Conservation (phyloP, 2,329 filamentous ascomycete species). For the Bipolaris cookei region DNA sequence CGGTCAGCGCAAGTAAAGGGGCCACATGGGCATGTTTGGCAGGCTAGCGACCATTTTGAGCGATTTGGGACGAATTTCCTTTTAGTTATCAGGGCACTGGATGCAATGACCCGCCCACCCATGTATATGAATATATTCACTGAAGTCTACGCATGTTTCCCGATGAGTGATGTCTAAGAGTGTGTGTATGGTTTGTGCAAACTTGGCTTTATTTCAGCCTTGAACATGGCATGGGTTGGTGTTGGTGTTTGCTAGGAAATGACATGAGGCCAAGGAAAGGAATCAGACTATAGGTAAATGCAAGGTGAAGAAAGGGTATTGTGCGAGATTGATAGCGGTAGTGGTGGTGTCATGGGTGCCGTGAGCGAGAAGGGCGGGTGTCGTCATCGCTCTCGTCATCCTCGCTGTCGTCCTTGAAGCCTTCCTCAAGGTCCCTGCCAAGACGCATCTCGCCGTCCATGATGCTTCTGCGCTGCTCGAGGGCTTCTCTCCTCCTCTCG, state of each 20-base stretch:
- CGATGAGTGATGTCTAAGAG: not conserved
- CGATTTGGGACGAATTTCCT: slow-evolving; percentile 29
- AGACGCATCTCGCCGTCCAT: slow-evolving; percentile 65
- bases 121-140: slow-evolving; percentile 33
- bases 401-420: slow-evolving; percentile 75
- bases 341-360: slow-evolving; percentile 11
- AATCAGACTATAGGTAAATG: slow-evolving; percentile 1
- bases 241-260: not conserved
- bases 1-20: slow-evolving; percentile 70
- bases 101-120: slow-evolving; percentile 28
- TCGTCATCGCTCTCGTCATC: slow-evolving; percentile 61
- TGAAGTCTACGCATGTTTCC: slow-evolving; percentile 14
- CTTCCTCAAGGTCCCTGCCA: slow-evolving; percentile 79
- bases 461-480: slow-evolving; percentile 49
- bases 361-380: slow-evolving; percentile 27
- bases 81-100: slow-evolving; percentile 17
- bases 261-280: not conserved
- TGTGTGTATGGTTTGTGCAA: not conserved
- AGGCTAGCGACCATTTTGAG: slow-evolving; percentile 17
- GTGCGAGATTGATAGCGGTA: not conserved
- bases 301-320: not conserved
- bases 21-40: slow-evolving; percentile 2
- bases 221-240: not conserved
- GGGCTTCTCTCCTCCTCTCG: slow-evolving; percentile 46
- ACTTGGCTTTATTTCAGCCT: not conserved